Base-by-base conservation (phyloP, 305 asterid species). In the Solanum hybrid region DNA sequence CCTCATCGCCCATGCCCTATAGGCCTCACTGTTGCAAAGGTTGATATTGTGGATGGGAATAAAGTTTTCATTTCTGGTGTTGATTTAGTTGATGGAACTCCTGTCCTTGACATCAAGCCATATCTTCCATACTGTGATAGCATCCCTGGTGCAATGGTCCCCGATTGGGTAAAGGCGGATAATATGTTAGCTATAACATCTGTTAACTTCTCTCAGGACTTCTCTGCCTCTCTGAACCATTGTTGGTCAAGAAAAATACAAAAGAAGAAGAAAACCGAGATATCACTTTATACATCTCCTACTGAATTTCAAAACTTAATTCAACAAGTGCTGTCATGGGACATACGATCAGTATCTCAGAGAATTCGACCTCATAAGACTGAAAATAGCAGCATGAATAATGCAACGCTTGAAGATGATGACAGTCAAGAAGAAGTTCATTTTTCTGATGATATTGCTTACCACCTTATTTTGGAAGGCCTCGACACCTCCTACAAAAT, bases 1-100 rank as follows among this genome's bases (percentile, higher is more conserved):
- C 99, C 99, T 20, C 99, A 97, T 93, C 99, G 99, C 15, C 99
- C 95, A 34, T 96, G 98, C 91, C 99, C 99, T 29, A 94, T 97
- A 91, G 99, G 99, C 81, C 95, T 97, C 83, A 96, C 99, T 68
- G 98, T 97, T 87, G 99, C 99, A 57, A 97, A 97, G 99, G 95
- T 97, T 94, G 99, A 97, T 93, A 94, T 94, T 6, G 92, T 96
- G 51, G 87, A 86, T 88, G 98, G 96, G 78, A 91, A 91, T 90
- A 92, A 14, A 61, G 93, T 97, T 90, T 88, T 94, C 90, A 94
- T 97, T 86, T 97, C 99, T 89, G 99, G 98, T 32, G 98, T 95
- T 89, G 99, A 97, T 94, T 97, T 97, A 65, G 99, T 97, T 90
- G 97, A 97, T 93, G 98, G 99, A 92, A 96, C 99, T 3, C 99